A percentile compares a stretch with the other conserved stretches of the same genome.
These are phyloP conservation scores for Penicillium sp. DNA, from an alignment of 2,329 filamentous ascomycete species.

Conservation along the genomic window DNA sequence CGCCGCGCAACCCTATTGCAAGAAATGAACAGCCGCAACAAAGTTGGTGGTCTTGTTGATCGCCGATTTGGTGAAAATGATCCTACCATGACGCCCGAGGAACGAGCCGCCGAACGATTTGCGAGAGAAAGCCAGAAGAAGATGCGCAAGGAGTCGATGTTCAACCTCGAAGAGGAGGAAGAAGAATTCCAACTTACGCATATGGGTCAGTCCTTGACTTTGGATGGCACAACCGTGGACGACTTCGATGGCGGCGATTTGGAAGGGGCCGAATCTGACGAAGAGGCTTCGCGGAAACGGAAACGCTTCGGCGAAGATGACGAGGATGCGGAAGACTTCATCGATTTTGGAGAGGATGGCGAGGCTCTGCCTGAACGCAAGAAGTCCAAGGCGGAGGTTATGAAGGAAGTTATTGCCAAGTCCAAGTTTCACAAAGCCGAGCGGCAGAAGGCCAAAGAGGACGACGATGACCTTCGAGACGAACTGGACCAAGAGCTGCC, in stretches of 20 bases:
- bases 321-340: slow-evolving; percentile 40
- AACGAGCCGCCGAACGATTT: slow-evolving; percentile 88
- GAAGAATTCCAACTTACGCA: slow-evolving; percentile 76
- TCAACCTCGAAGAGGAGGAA: slow-evolving; percentile 86
- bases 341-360: slow-evolving; percentile 50
- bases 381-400: slow-evolving; percentile 94
- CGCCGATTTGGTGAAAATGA: slow-evolving; percentile 95
- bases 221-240: slow-evolving; percentile 62
- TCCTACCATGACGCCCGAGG: slow-evolving; percentile 87
- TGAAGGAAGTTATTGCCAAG: slow-evolving; percentile 97
- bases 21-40: slow-evolving; percentile 86
- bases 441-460: slow-evolving; percentile 87
- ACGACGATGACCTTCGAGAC: slow-evolving; percentile 83
- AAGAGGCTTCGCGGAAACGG: slow-evolving; percentile 59
- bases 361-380: slow-evolving; percentile 73
- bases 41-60: slow-evolving; percentile 89
- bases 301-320: slow-evolving; percentile 51
- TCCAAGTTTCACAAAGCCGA: slow-evolving; percentile 96
- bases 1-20: slow-evolving; percentile 80
- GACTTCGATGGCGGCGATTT: slow-evolving; percentile 82
- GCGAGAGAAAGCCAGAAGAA: slow-evolving; percentile 80
- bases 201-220: slow-evolving; percentile 71
- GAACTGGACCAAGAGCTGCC: slow-evolving; percentile 82
- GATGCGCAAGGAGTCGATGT: slow-evolving; percentile 76
- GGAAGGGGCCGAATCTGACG: slow-evolving; percentile 49